A percentile compares a stretch with the other conserved stretches of the same genome.
Evolutionary conservation across 306 rosid genomes (phyloP).

Genomic region (Begonia fuchsioides): DNA sequence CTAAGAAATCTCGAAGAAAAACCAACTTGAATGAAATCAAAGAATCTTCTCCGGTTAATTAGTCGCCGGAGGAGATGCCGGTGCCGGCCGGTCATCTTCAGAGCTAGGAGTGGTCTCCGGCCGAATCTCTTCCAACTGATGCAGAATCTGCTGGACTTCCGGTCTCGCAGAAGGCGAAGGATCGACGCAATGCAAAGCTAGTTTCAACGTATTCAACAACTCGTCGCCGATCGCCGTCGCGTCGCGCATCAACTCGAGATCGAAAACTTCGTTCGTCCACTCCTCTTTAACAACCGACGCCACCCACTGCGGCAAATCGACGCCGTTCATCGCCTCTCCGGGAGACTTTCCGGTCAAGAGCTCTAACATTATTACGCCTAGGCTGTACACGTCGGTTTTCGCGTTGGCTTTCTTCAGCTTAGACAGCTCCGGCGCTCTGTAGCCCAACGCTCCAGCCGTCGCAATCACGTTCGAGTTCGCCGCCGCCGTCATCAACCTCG

Average conservation of each 20-base stretch:
- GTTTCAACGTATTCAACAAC: slow-evolving; percentile 62
- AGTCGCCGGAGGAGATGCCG: slow-evolving; percentile 39
- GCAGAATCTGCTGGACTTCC: slow-evolving; percentile 55
- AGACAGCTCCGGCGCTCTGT: slow-evolving; percentile 78
- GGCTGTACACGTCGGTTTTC: slow-evolving; percentile 80
- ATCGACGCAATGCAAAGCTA: slow-evolving; percentile 95
- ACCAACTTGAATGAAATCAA: not conserved
- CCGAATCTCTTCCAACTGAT: slow-evolving; percentile 71
- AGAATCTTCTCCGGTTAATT: not conserved
- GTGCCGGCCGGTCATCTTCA: slow-evolving; percentile 38
- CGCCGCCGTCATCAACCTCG: slow-evolving; percentile 72
- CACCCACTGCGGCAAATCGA: slow-evolving; percentile 95
- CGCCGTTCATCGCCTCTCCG: slow-evolving; percentile 67
- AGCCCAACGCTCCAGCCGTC: slow-evolving; percentile 73
- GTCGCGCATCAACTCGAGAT: slow-evolving; percentile 75
- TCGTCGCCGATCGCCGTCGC: slow-evolving; percentile 61
- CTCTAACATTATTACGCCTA: slow-evolving; percentile 87
- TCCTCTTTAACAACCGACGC: slow-evolving; percentile 94
- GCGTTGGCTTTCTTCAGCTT: slow-evolving; percentile 72
- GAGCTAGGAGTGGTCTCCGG: slow-evolving; percentile 35
- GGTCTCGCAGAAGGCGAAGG: slow-evolving; percentile 86
- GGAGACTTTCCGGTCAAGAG: slow-evolving; percentile 89
- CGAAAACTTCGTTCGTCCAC: slow-evolving; percentile 95
- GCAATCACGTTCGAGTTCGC: slow-evolving; percentile 78
- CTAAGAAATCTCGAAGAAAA: not conserved